Base-by-base conservation (phyloP, 768 basidiomycete genomes). In the Rhodotorula toruloides region DNA sequence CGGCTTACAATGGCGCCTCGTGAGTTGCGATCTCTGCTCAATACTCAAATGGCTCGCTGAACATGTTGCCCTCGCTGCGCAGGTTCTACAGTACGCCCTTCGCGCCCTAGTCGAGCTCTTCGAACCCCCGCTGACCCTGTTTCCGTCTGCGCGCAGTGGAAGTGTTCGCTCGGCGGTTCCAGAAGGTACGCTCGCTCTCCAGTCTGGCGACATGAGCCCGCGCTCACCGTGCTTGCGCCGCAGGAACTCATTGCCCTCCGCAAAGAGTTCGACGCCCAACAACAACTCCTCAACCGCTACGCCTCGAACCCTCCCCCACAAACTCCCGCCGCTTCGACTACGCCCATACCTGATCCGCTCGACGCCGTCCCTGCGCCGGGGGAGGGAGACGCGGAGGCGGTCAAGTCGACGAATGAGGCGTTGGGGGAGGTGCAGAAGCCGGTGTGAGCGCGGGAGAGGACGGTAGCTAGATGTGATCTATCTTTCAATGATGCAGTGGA, bases 1-100 rank as follows among this genome's bases (percentile, higher is more conserved):
- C 88, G 65, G 91, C 88, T 0, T 98, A 92, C 92, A 98, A 97
- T 75, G 93, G 93, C 16, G 91, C 61, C 2, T 54, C 50, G 1
- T 71, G 6, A n/a, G n/a, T 25, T 16, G 5, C 42, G 7, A 46
- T 25, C 16, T 48, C 61, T 37, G 4, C 19, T 37, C 25, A n/a
- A n/a, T n/a, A n/a, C n/a, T n/a, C n/a, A n/a, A n/a, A n/a, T n/a
- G n/a, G n/a, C n/a, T n/a, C n/a, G n/a, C n/a, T n/a, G n/a, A n/a
- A n/a, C n/a, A n/a, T n/a, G n/a, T n/a, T n/a, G n/a, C n/a, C n/a
- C n/a, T n/a, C n/a, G n/a, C 49, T 22, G 13, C 36, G 6, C 27
- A 9, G 12, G 52, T 9, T 31, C 52, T 46, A 32, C 16, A 25
- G 47, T 12, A n/a, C n/a, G n/a, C n/a, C n/a, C 37, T 40, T 52